Evolutionary conservation across 139 green algal species (phyloP).

Genomic region (Tetraselmis striata): DNA sequence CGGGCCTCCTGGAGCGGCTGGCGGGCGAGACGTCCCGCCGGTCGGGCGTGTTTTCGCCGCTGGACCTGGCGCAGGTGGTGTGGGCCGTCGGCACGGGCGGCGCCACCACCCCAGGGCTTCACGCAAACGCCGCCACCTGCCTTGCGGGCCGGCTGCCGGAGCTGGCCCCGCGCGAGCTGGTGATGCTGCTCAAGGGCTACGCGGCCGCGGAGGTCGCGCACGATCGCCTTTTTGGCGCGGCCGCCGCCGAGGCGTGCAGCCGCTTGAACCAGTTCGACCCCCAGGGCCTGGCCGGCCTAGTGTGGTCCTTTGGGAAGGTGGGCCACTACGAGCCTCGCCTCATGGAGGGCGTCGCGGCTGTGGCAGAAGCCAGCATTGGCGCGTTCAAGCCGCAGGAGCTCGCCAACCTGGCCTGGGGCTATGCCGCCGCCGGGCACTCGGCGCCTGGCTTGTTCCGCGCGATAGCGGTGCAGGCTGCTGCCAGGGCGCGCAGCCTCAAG

Average conservation of each 20-base stretch:
- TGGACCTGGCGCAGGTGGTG: not conserved
- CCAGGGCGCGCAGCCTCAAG: not conserved
- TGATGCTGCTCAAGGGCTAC: not conserved
- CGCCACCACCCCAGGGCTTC: not conserved
- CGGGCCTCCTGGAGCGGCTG: not conserved
- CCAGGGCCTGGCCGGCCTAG: conserved; percentile 5
- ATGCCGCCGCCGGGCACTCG: not conserved
- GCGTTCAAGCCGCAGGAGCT: conserved; percentile 12
- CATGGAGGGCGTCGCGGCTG: conserved; percentile 1
- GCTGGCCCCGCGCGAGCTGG: not conserved
- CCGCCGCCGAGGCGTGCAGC: not conserved
- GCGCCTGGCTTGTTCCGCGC: not conserved
- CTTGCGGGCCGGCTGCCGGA: not conserved
- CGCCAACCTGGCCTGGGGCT: conserved; percentile 10
- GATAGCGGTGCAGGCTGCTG: not conserved
- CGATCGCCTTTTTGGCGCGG: not conserved
- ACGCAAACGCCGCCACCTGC: not conserved
- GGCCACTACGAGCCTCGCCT: not conserved
- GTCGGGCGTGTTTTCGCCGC: not conserved
- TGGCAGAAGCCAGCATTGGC: not conserved
- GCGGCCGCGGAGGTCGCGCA: not conserved
- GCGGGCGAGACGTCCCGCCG: not conserved
- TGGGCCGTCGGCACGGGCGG: not conserved
- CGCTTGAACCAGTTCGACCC: conserved; percentile 1
- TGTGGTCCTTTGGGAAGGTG: not conserved